These are phyloP conservation scores for Cicer chorassanicum DNA, from an alignment of 306 rosid species.

Conservation along the genomic window DNA sequence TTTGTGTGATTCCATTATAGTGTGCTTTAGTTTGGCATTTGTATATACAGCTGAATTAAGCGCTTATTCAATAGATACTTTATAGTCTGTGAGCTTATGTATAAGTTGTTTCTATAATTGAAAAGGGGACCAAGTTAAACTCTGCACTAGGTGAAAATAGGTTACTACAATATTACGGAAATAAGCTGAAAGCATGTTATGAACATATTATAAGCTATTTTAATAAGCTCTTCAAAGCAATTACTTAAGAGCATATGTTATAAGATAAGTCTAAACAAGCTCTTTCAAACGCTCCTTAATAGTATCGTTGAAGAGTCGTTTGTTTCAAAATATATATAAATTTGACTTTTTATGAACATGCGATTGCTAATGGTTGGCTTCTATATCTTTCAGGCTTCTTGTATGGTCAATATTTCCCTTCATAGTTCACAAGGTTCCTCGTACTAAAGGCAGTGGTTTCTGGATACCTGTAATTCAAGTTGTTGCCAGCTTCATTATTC, in stretches of 20 bases:
- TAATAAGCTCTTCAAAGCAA: background rate
- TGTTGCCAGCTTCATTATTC: conserved; percentile 84
- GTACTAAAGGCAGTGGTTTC: conserved; percentile 82
- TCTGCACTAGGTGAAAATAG: background rate
- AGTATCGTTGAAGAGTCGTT: background rate
- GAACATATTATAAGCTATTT: background rate
- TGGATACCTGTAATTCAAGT: conserved; percentile 95
- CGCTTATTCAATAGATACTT: background rate
- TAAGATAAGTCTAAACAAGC: background rate
- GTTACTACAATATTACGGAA: background rate
- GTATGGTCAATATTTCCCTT: conserved; percentile 68
- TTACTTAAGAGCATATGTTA: background rate
- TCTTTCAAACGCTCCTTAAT: background rate
- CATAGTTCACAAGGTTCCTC: conserved; percentile 78
- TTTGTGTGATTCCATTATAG: conserved; percentile 27
- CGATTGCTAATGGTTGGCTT: conserved; percentile 35
- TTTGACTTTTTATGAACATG: conserved; percentile 5
- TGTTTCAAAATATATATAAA: background rate
- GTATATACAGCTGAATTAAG: background rate
- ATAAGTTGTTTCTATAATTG: background rate
- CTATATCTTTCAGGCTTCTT: conserved; percentile 71
- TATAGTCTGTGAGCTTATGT: background rate
- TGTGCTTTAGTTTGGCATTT: conserved; percentile 27
- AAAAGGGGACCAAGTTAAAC: background rate
- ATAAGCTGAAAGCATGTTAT: background rate